Base-by-base conservation (phyloP, 176 grass and related monocot genomes). In the Triticum urartu region DNA sequence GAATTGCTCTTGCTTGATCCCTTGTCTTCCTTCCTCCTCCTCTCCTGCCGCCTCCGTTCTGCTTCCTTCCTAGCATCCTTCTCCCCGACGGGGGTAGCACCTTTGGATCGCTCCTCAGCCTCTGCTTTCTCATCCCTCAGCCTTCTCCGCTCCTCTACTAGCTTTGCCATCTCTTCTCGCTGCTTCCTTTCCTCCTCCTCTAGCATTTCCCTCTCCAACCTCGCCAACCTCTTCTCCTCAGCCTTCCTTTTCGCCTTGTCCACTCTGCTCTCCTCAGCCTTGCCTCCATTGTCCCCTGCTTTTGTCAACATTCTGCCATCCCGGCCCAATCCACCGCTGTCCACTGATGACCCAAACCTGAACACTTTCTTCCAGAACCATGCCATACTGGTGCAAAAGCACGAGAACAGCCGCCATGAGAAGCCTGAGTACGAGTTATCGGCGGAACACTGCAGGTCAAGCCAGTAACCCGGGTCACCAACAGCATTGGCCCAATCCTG, bases 111-210 rank as follows among this genome's bases (percentile, higher is more conserved):
- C 34, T 95, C 93, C 83, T 98, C 93, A 79, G 91, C 89, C 72
- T 98, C 93, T 30, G 89, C 64, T 74, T 92, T 98, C 81, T 98
- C 93, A 70, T 95, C 93, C 83, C 91, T 89, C 20, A 98, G 80
- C 79, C 62, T 98, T 85, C 91, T 95, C 43, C 91, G 92, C 72
- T 98, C 95, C 72, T 98, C 93, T 56, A 98, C 95, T 9, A 98
- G 66, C 78, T 94, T 92, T 2, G 95, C 88, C 63, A 98, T 85
- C 73, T 98, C 95, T 81, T 94, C 95, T 4, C 95, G 88, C 20
- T 98, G 95, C 87, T 98, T 98, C 76, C 93, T 89, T 80, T 98
- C 95, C 81, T 98, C 95, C 89, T 95, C 93, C 88, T 98, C 95
- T 17, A 95, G 79, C 93, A 95, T 87, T 82, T 98, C 95, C 78